These are phyloP conservation scores for Chaetomiaceae sp. DNA, from an alignment of 2,329 filamentous ascomycete species.

Conservation along the genomic window DNA sequence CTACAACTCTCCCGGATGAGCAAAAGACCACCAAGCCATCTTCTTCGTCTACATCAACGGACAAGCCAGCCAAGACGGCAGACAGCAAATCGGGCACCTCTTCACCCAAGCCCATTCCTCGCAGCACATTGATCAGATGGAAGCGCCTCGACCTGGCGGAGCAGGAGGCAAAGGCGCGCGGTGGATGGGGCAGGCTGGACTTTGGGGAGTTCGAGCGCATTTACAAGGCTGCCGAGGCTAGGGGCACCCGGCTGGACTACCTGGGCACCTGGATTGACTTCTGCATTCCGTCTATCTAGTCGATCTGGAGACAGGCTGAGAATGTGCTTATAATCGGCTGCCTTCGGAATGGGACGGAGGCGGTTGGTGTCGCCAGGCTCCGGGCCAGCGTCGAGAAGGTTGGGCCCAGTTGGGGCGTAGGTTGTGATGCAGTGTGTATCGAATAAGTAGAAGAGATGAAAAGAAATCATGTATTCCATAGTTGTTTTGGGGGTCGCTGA, in stretches of 20 bases:
- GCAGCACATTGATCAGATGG: slow-evolving; percentile 41
- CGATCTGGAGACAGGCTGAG: no score
- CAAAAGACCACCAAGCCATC: neutral
- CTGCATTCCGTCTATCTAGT: slow-evolving; percentile 52
- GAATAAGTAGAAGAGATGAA: no score
- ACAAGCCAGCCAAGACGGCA: neutral
- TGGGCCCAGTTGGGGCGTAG: no score
- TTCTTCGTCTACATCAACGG: neutral
- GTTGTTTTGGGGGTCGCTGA: no score
- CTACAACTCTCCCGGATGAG: no score
- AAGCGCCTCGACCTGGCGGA: slow-evolving; percentile 61
- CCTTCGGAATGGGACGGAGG: no score
- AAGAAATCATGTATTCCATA: no score
- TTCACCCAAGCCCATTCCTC: slow-evolving; percentile 24
- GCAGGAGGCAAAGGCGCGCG: slow-evolving; percentile 61
- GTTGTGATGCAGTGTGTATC: no score
- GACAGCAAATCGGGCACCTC: neutral
- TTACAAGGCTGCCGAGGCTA: slow-evolving; percentile 62
- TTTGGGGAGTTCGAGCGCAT: slow-evolving; percentile 75
- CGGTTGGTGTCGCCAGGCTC: no score
- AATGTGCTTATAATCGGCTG: no score
- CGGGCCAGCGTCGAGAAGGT: no score
- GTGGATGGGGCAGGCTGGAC: slow-evolving; percentile 74
- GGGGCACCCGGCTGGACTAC: slow-evolving; percentile 66
- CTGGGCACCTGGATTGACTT: slow-evolving; percentile 88